A percentile compares a stretch with the other conserved stretches of the same genome.
phyloP scores from a whole-genome alignment of 73 alveolate genomes.

The Diophrys sp. region DNA sequence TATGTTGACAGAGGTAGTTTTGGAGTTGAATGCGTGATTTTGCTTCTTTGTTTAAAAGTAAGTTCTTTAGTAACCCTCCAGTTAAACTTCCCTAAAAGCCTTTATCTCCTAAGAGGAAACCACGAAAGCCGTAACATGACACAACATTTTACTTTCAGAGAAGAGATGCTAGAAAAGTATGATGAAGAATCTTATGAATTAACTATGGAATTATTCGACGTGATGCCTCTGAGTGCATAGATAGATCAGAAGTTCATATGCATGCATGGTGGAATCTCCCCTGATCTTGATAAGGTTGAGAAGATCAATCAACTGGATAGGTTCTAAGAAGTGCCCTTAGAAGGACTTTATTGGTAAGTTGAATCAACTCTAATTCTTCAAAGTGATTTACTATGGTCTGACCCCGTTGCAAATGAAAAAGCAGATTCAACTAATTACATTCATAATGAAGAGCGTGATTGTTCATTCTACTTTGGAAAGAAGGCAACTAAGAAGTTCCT shows the following conservation, averaged over 20 bases:
- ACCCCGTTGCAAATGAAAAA: slow-evolving; percentile 73
- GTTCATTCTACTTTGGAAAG: slow-evolving; percentile 89
- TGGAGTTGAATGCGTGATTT: slow-evolving; percentile 69
- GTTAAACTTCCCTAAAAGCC: slow-evolving; percentile 47
- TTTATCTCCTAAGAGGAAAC: slow-evolving; percentile 68
- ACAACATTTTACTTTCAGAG: slow-evolving; percentile 65
- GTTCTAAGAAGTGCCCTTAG: slow-evolving; percentile 50
- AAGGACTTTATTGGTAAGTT: slow-evolving; percentile 55
- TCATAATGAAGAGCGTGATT: slow-evolving; percentile 89
- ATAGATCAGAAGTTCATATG: slow-evolving; percentile 62
- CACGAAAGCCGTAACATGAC: slow-evolving; percentile 77
- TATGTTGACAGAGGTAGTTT: slow-evolving; percentile 82
- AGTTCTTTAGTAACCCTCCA: slow-evolving; percentile 3
- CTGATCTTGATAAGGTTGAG: slow-evolving; percentile 33
- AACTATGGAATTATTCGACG: slow-evolving; percentile 73
- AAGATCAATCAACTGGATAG: slow-evolving; percentile 35
- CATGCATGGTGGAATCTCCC: slow-evolving; percentile 71
- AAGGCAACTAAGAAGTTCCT: slow-evolving; percentile 70
- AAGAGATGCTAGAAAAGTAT: slow-evolving; percentile 53
- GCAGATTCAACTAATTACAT: slow-evolving; percentile 61
- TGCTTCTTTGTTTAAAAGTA: slow-evolving; percentile 72
- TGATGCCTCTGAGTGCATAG: slow-evolving; percentile 82
- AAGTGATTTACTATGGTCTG: slow-evolving; percentile 76
- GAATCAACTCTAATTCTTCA: not conserved
- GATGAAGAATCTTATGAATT: slow-evolving; percentile 61